Evolutionary conservation across 2,329 filamentous ascomycete species (phyloP).

Genomic region (Calonectria pauciramosa): DNA sequence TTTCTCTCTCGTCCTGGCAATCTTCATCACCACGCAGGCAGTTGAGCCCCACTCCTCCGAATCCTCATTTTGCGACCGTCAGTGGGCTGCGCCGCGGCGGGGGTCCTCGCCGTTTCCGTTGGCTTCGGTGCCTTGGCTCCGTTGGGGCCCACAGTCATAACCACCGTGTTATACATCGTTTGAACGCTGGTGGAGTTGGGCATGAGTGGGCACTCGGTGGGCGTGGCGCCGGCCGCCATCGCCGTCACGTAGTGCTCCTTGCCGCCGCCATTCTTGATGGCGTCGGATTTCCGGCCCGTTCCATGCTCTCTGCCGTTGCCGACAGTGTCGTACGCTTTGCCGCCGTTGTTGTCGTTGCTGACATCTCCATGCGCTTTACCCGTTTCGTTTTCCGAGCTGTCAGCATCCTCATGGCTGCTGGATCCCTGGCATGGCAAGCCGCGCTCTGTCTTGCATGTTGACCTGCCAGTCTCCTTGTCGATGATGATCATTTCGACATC

Average conservation of each 20-base stretch:
- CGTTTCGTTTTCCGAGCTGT: background rate
- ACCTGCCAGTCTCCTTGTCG: slow-evolving; percentile 48
- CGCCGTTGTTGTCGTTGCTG: no score
- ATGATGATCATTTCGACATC: slow-evolving; percentile 51
- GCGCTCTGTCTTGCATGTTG: slow-evolving; percentile 45
- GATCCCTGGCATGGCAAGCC: slow-evolving; percentile 44
- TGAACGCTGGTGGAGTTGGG: slow-evolving; percentile 48
- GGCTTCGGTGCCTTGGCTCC: slow-evolving; percentile 25
- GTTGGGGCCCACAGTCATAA: slow-evolving; percentile 44
- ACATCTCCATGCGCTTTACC: background rate
- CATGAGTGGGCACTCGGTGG: slow-evolving; percentile 40
- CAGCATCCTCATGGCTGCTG: background rate
- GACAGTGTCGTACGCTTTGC: background rate
- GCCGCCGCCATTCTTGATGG: background rate
- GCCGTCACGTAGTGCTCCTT: slow-evolving; percentile 13
- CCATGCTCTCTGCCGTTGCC: background rate
- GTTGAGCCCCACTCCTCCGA: slow-evolving; percentile 30
- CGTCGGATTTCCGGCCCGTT: no score
- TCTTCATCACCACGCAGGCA: slow-evolving; percentile 26
- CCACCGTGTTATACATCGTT: slow-evolving; percentile 55
- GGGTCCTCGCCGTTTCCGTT: slow-evolving; percentile 7
- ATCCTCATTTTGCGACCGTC: slow-evolving; percentile 9
- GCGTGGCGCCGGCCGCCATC: slow-evolving; percentile 15
- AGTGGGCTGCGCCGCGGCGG: background rate
- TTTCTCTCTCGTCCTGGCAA: background rate